Evolutionary conservation across 1,284 basidiomycete species (phyloP), one percentile per base, ranked within the genome.

Genomic region (Papiliotrema flavescens): DNA sequence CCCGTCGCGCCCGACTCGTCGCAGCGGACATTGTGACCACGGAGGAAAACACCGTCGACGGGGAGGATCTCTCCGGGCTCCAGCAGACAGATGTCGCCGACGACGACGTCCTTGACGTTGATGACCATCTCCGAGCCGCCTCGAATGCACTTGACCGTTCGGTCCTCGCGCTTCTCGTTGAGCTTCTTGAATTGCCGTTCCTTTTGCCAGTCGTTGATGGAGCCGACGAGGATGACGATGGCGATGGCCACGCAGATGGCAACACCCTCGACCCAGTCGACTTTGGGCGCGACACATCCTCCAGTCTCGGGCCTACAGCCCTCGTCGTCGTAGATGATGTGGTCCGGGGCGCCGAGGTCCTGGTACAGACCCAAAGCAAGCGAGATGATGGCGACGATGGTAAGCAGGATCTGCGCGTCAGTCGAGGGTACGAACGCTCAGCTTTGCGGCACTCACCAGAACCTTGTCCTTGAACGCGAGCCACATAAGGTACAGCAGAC

Each of bases 241-340:
- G 95, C 86, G 60, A 96, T 90, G 6, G 96, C 96, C 53, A 93
- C 83, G 64, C 96, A 84, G 70, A 98, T 98, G 7, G 95, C 92
- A 14, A 98, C 91, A 67, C 96, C 96, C 79, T 98, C 95, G 3
- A 98, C 92, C 94, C 95, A 98, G 68, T 98, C 94, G 49, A 83
- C 77, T 52, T 74, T 65, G 41, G 79, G 72, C 26, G 73, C 88
- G 15, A 82, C 82, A 17, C 89, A 76, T 1, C 70, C 70, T 35
- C 61, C 42, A 14, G 60, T 84, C 42, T 85, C 78, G 4, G 71
- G 66, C 35, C 17, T 17, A 59, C 78, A 77, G 5, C 70, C 57
- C 11, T 68, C 69, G n/a, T 71, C 63, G 53, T 75, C 75, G 42
- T 81, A 84, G 2, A 74, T 62, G 14, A 83, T 75, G 6, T 83